Base-by-base conservation (phyloP, 106 monocot genomes). In the Cymbidium sinense region DNA sequence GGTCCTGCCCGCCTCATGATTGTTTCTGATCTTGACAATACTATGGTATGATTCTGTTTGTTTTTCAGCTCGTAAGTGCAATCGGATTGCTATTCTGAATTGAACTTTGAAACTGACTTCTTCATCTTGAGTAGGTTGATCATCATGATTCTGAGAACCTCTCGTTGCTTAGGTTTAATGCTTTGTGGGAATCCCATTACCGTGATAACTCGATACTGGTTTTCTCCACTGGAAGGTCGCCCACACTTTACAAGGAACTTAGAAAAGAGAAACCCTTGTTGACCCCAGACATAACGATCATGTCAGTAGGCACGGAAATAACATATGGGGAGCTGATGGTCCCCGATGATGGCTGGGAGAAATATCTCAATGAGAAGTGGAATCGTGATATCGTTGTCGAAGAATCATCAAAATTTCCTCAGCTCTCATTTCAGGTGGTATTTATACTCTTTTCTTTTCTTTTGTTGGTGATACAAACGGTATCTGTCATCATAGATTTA, bases 21-120 rank as follows among this genome's bases (percentile, higher is more conserved):
- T 31, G 91, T 96, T 4, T 93, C 95, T 11, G 95, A 96, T 81
- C 95, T 96, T 61, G 95, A 96, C 70, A 83, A 91, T 30, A 96
- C 95, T 13, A 96, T 96, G 95, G 95, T 96, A 86, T 10, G 79
- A 4, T 75, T 10, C 28, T 12, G 0, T 71, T 23, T 27, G 7
- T 0, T 43, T 27, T n/a, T 69, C 29, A 37, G n/a, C n/a, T n/a
- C n/a, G n/a, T n/a, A n/a, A n/a, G n/a, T n/a, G n/a, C n/a, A n/a
- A n/a, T n/a, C n/a, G n/a, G n/a, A n/a, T n/a, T n/a, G n/a, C n/a
- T n/a, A 6, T 39, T n/a, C 19, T 3, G 0, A 34, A 43, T 50
- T 50, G 8, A 51, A 58, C 65, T 34, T 13, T 28, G 73, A 18
- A 18, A 61, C 36, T 62, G n/a, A 0, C 41, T 80, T 19, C 34